These are phyloP conservation scores for Penicillium ucsense DNA, from an alignment of 495 filamentous ascomycete genomes.

Conservation along the genomic window DNA sequence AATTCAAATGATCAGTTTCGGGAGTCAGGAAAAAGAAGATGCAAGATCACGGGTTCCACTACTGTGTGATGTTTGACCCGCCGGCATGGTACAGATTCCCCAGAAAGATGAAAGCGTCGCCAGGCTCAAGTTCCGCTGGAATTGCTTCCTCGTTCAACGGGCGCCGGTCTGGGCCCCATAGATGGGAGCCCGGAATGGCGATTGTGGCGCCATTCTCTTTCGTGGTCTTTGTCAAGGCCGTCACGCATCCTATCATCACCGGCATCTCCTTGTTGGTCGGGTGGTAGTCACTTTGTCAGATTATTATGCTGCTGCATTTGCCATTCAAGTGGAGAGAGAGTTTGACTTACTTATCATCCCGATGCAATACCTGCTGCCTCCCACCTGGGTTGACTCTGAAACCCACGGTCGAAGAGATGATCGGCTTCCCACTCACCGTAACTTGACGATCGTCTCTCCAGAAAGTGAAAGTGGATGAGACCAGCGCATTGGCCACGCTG, in stretches of 20 bases:
- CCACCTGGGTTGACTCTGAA: conserved; percentile 25
- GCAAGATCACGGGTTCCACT: background rate
- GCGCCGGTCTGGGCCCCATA: conserved; percentile 19
- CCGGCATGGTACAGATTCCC: conserved; percentile 23
- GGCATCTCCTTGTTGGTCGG: conserved; percentile 5
- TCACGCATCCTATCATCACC: conserved; percentile 14
- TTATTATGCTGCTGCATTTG: background rate
- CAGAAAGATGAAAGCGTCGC: conserved; percentile 26
- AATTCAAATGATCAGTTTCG: background rate
- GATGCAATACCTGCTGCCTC: conserved; percentile 22
- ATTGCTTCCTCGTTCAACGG: conserved; percentile 18
- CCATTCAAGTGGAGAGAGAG: background rate
- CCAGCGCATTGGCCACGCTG: conserved; percentile 15
- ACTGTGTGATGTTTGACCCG: conserved; percentile 20
- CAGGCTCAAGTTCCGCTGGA: conserved; percentile 17
- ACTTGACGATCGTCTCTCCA: conserved; percentile 17
- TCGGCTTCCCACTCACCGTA: conserved; percentile 15
- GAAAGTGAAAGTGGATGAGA: conserved; percentile 13
- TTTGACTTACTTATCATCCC: conserved; percentile 19
- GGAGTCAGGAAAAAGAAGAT: background rate
- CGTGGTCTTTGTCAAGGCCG: conserved; percentile 20
- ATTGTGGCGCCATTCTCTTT: conserved; percentile 37
- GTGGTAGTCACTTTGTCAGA: conserved; percentile 8
- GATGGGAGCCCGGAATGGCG: conserved; percentile 34
- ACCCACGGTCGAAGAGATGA: conserved; percentile 19